Percentiles rank a stretch among this genome's conserved stretches.
These are phyloP conservation scores for Fusarium metavorans DNA, from an alignment of 2,329 filamentous ascomycete species.

Conservation along the genomic window DNA sequence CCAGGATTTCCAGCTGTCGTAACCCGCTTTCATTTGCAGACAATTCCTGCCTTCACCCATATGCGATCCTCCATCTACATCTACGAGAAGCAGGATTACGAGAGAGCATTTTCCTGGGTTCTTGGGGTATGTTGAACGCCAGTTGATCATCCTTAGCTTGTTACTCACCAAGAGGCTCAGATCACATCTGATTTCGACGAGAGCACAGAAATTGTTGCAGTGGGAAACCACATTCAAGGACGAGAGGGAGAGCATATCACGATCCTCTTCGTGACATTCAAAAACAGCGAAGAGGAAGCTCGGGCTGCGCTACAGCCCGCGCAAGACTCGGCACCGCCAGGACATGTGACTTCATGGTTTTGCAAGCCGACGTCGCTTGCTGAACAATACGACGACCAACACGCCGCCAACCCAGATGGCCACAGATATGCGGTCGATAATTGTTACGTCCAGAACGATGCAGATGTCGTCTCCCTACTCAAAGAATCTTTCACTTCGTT, in stretches of 20 bases:
- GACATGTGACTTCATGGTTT: conserved; percentile 52
- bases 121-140: conserved; percentile 47
- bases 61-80: conserved; percentile 57
- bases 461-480: conserved; percentile 58
- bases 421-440: conserved; percentile 65
- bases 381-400: conserved; percentile 58
- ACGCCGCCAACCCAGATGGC: conserved; percentile 58
- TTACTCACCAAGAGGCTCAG: neutral
- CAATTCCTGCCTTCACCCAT: conserved; percentile 45
- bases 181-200: conserved; percentile 23
- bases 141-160: neutral
- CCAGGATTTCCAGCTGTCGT: conserved; percentile 65
- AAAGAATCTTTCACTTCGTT: conserved; percentile 61
- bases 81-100: conserved; percentile 59
- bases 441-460: conserved; percentile 60
- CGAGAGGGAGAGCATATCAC: conserved; percentile 42
- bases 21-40: conserved; percentile 62
- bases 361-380: conserved; percentile 55
- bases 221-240: conserved; percentile 21
- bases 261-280: conserved; percentile 57
- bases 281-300: conserved; percentile 50
- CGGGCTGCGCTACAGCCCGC: conserved; percentile 48
- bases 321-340: conserved; percentile 53
- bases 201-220: conserved; percentile 31
- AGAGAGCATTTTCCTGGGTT: conserved; percentile 61